These are phyloP conservation scores for Alternaria viburni DNA, from an alignment of 2,329 filamentous ascomycete species.

Conservation along the genomic window DNA sequence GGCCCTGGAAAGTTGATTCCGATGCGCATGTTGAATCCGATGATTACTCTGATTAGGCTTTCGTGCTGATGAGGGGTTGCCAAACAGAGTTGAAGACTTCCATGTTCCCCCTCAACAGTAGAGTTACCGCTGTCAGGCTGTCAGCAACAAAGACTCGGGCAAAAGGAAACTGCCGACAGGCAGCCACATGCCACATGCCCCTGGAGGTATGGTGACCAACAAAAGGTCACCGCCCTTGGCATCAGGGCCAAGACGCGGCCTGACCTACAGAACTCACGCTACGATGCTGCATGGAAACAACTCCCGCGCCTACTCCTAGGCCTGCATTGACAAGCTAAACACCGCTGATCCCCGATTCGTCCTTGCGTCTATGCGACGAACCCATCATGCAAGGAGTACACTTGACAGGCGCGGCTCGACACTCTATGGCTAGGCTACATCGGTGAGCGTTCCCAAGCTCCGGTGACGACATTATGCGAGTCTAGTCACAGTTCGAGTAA, in stretches of 20 bases:
- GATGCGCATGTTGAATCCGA: background rate
- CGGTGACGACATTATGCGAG: constrained; percentile 19
- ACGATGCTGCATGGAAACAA: background rate
- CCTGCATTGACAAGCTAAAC: background rate
- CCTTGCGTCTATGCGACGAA: constrained; percentile 8
- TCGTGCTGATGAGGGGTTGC: constrained; percentile 1
- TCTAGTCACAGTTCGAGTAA: background rate
- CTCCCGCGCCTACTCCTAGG: background rate
- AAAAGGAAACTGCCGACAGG: background rate
- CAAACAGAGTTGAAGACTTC: background rate
- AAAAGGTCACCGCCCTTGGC: background rate
- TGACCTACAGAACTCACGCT: background rate
- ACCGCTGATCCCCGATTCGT: background rate
- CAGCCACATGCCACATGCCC: background rate
- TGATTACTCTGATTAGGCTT: background rate
- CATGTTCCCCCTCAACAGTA: background rate
- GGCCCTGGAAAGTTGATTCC: background rate
- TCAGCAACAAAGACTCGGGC: background rate
- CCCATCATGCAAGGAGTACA: constrained; percentile 1
- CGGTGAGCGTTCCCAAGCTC: background rate
- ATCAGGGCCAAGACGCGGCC: background rate
- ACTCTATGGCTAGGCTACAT: background rate
- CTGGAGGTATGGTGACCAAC: background rate
- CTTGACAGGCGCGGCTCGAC: constrained; percentile 1
- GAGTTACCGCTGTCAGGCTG: constrained; percentile 3